Percentiles rank a stretch among this genome's conserved stretches.
Evolutionary conservation across 257 asterid genomes (phyloP).

Genomic region (Striga asiatica): DNA sequence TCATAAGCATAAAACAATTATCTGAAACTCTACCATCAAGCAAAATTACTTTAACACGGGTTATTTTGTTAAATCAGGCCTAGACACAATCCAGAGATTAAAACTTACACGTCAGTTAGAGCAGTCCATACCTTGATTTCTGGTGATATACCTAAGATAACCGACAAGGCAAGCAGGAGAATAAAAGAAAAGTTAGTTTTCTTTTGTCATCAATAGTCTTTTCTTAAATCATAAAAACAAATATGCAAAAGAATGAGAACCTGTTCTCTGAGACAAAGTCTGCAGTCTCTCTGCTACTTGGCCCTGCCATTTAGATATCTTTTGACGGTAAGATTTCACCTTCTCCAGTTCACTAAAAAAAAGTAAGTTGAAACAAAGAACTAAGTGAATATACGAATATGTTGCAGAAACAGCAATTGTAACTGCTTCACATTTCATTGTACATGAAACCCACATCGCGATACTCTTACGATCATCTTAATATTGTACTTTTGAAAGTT

Average conservation of each 20-base stretch:
- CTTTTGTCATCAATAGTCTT: not conserved
- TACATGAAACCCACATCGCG: not conserved
- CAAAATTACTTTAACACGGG: no score
- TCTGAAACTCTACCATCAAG: no score
- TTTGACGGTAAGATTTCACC: conserved; percentile 77
- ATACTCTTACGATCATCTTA: conserved; percentile 1
- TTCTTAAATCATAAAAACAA: not conserved
- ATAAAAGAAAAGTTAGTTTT: conserved; percentile 14
- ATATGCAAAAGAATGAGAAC: conserved; percentile 22
- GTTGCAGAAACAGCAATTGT: not conserved
- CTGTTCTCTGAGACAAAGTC: conserved; percentile 61
- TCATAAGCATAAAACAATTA: conserved; percentile 14
- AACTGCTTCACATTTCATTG: conserved; percentile 4
- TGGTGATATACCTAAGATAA: conserved; percentile 43
- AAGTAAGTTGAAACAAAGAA: conserved; percentile 14
- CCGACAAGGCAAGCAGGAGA: conserved; percentile 12
- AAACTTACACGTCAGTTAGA: conserved; percentile 42
- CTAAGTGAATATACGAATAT: conserved; percentile 6
- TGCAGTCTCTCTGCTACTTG: conserved; percentile 80
- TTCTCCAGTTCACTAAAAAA: conserved; percentile 68
- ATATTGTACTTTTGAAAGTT: not conserved
- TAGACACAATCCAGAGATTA: conserved; percentile 9
- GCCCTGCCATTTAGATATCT: conserved; percentile 74
- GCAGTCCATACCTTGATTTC: conserved; percentile 74
- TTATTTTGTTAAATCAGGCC: not conserved